Conservation (phyloP, 2,329 filamentous ascomycete genomes). For the Hymenoscyphus linearis region DNA sequence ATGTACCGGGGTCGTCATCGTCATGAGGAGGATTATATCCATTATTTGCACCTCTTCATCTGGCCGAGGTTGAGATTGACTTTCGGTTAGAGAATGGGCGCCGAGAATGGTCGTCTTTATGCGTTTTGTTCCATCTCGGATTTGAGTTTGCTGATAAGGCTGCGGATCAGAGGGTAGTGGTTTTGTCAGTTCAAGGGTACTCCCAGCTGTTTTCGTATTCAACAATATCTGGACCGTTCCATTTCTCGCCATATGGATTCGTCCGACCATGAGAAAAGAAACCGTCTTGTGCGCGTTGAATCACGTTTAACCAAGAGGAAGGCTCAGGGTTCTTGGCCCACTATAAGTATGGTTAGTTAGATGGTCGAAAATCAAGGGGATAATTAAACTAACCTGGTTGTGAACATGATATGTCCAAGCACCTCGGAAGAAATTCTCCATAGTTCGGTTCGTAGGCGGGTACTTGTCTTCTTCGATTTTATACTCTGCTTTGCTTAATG, state of each 20-base stretch:
- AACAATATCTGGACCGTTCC: conserved; percentile 42
- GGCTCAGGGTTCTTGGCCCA: conserved; percentile 52
- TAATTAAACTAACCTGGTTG: conserved; percentile 42
- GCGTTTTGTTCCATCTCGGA: background rate
- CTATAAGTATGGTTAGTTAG: conserved; percentile 30
- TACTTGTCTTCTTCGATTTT: conserved; percentile 44
- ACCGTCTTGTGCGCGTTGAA: conserved; percentile 48
- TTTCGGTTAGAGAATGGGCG: background rate
- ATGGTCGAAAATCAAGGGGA: conserved; percentile 1
- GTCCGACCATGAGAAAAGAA: conserved; percentile 45
- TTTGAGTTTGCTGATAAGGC: background rate
- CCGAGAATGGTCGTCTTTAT: no score
- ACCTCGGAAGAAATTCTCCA: conserved; percentile 51
- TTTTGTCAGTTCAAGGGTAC: conserved; percentile 29
- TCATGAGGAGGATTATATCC: background rate
- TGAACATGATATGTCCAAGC: conserved; percentile 54
- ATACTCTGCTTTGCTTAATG: conserved; percentile 38
- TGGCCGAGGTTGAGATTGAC: background rate
- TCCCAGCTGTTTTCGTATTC: conserved; percentile 47
- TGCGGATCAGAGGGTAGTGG: background rate
- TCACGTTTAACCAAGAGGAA: conserved; percentile 48
- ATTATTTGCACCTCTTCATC: background rate
- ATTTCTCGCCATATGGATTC: conserved; percentile 50
- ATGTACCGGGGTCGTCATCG: background rate
- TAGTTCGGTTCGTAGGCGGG: conserved; percentile 49